These are phyloP conservation scores for Colletotrichum agaves DNA, from an alignment of 2,329 filamentous ascomycete genomes.

Conservation along the genomic window DNA sequence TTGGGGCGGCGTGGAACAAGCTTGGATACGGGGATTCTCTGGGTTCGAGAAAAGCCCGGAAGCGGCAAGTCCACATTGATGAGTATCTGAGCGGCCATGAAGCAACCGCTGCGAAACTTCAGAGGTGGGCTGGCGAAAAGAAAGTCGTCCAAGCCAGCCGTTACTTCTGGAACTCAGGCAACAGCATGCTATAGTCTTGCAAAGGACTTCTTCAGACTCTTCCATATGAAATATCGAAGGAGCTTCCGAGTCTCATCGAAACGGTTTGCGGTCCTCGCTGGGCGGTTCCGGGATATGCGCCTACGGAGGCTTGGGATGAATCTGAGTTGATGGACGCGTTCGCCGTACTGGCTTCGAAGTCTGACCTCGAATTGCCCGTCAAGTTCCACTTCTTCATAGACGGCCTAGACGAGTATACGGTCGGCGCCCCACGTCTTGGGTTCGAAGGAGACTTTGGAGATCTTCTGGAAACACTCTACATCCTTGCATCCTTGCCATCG, in stretches of 20 bases:
- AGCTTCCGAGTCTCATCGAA: constrained; percentile 1
- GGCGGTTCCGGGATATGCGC: background rate
- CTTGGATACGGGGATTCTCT: constrained; percentile 47
- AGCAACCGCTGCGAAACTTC: constrained; percentile 42
- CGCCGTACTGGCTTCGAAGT: background rate
- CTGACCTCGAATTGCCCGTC: constrained; percentile 11
- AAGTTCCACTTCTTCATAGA: constrained; percentile 44
- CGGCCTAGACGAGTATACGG: constrained; percentile 47
- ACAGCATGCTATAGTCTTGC: constrained; percentile 51
- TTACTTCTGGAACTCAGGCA: constrained; percentile 55
- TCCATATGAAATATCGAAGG: constrained; percentile 27
- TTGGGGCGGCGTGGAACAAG: no score
- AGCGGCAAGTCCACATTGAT: constrained; percentile 61
- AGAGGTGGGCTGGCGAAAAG: constrained; percentile 46
- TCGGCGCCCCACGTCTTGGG: background rate
- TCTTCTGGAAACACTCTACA: constrained; percentile 44
- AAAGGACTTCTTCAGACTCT: constrained; percentile 49
- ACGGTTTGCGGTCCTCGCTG: background rate
- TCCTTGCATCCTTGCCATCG: constrained; percentile 27
- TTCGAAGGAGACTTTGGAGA: constrained; percentile 43
- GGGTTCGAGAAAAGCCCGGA: constrained; percentile 57
- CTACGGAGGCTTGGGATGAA: background rate
- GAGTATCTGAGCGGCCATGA: constrained; percentile 49
- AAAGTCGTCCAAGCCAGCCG: constrained; percentile 48
- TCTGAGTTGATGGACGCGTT: constrained; percentile 1